phyloP scores from a whole-genome alignment of 805 yeast genomes.

The Cyberlindnera sargentensis region DNA sequence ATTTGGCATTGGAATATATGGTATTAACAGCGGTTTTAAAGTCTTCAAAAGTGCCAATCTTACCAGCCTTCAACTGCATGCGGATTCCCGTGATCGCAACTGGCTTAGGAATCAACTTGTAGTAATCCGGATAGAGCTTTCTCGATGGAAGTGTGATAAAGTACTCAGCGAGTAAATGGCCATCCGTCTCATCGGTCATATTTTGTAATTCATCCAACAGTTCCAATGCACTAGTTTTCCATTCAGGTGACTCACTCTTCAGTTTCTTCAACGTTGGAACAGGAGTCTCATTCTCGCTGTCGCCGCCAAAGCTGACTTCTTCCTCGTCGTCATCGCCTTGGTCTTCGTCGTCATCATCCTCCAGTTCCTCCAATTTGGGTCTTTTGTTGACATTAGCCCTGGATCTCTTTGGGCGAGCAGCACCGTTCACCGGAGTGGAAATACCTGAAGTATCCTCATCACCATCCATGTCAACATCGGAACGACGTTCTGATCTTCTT shows the following conservation, averaged over 20 bases:
- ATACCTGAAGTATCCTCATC: conserved; percentile 4
- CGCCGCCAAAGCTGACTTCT: background rate
- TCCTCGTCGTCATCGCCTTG: background rate
- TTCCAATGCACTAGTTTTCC: conserved; percentile 25
- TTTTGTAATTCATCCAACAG: conserved; percentile 38
- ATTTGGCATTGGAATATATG: conserved; percentile 80
- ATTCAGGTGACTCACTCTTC: conserved; percentile 19
- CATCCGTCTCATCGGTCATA: conserved; percentile 27
- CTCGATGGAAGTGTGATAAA: conserved; percentile 69
- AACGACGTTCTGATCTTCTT: conserved; percentile 13
- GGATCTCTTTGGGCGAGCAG: conserved; percentile 20
- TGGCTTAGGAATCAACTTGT: conserved; percentile 46
- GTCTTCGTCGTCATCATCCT: background rate
- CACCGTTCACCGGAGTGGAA: conserved; percentile 8
- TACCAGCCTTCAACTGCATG: conserved; percentile 45
- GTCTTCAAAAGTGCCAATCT: conserved; percentile 38
- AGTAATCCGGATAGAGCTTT: conserved; percentile 80
- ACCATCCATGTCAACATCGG: conserved; percentile 2
- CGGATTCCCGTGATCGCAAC: conserved; percentile 58
- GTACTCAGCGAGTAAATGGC: conserved; percentile 40
- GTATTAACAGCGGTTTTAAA: conserved; percentile 55
- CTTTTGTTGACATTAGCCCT: background rate
- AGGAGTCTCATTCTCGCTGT: background rate
- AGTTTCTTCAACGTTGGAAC: conserved; percentile 13
- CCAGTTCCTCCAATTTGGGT: background rate